A percentile compares a stretch with the other conserved stretches of the same genome.
These are phyloP conservation scores for Pseudozyma sp. DNA, from an alignment of 1,284 basidiomycete genomes.

Conservation along the genomic window DNA sequence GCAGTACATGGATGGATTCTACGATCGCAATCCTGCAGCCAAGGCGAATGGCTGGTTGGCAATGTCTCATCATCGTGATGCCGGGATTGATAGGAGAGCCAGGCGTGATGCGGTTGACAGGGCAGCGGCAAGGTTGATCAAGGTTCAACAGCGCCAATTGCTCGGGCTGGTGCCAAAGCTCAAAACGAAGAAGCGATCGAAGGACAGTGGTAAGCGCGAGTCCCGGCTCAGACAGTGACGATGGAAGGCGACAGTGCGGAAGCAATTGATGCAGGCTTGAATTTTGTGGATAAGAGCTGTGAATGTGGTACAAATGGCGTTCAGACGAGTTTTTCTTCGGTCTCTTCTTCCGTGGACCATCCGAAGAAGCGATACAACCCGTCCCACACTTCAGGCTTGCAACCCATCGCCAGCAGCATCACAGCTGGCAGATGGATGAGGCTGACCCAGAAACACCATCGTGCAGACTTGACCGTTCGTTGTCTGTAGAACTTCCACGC, in stretches of 20 bases:
- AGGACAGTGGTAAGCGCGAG: neutral
- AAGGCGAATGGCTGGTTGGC: slow-evolving; percentile 44
- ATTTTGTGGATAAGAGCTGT: neutral
- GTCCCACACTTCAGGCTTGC: slow-evolving; percentile 65
- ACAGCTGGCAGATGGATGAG: slow-evolving; percentile 92
- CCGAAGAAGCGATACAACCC: slow-evolving; percentile 41
- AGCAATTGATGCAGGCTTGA: neutral
- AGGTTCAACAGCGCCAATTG: neutral
- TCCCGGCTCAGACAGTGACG: neutral
- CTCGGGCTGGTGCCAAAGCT: slow-evolving; percentile 5
- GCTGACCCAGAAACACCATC: slow-evolving; percentile 76
- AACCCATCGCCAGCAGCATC: slow-evolving; percentile 87
- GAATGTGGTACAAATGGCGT: neutral
- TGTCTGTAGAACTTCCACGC: slow-evolving; percentile 74
- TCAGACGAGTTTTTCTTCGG: slow-evolving; percentile 16
- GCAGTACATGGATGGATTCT: slow-evolving; percentile 23
- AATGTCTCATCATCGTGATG: slow-evolving; percentile 24
- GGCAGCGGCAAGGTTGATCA: slow-evolving; percentile 6
- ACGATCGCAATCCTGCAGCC: slow-evolving; percentile 28
- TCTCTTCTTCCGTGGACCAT: slow-evolving; percentile 11
- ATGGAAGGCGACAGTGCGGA: neutral
- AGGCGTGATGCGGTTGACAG: neutral
- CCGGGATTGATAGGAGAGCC: neutral
- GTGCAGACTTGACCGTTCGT: slow-evolving; percentile 80
- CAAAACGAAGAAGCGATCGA: neutral